Conservation (phyloP, 192 early-diverging fungal genomes). For the Coemansia sp. region DNA sequence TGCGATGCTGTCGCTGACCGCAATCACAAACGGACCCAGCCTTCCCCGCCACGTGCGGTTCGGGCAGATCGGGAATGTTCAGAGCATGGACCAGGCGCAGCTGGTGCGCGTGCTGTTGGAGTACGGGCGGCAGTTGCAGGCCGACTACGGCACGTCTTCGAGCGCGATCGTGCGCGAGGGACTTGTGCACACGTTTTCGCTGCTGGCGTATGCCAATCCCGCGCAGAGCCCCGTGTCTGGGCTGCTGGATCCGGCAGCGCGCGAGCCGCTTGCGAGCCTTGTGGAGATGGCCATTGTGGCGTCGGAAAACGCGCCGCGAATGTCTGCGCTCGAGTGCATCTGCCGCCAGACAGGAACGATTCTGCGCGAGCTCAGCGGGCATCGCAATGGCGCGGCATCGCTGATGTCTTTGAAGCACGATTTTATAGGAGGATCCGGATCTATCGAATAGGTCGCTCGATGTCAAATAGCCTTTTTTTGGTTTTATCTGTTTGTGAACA, state of each 20-base stretch:
- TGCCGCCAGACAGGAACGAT: constrained; percentile 33
- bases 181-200: constrained; percentile 63
- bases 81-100: constrained; percentile 28
- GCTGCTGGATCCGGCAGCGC: constrained; percentile 54
- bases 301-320: constrained; percentile 56
- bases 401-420: constrained; percentile 48
- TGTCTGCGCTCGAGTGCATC: constrained; percentile 58
- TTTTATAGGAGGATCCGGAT: constrained; percentile 18
- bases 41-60: constrained; percentile 12
- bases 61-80: constrained; percentile 30
- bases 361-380: constrained; percentile 41
- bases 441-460: not conserved
- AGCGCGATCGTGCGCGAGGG: constrained; percentile 47
- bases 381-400: constrained; percentile 42
- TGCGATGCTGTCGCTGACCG: constrained; percentile 30
- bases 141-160: constrained; percentile 52
- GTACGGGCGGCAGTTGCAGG: constrained; percentile 58
- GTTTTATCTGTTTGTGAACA: not conserved
- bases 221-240: constrained; percentile 50
- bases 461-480: not conserved
- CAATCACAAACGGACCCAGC: constrained; percentile 37
- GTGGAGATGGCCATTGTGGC: constrained; percentile 70
- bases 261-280: constrained; percentile 60
- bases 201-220: constrained; percentile 68
- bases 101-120: constrained; percentile 47